A percentile compares a stretch with the other conserved stretches of the same genome.
These are phyloP conservation scores for Rhizomucor pusillus DNA, from an alignment of 371 early-diverging fungal species.

Conservation along the genomic window DNA sequence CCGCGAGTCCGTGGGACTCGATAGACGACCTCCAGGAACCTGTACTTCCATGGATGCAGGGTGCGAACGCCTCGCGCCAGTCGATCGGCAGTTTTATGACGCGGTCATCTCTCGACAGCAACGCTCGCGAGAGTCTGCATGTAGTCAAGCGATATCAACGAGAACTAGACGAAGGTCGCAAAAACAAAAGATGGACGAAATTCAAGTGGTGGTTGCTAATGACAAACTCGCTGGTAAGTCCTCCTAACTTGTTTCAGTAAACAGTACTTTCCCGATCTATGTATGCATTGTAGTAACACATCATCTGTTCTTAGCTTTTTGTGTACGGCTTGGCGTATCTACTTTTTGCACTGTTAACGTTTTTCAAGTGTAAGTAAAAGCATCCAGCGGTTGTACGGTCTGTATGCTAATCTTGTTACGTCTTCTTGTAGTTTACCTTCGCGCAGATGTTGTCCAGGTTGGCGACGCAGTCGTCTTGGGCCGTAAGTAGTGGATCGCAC, in stretches of 20 bases:
- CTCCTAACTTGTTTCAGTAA: too few species aligned
- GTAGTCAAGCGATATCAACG: not conserved
- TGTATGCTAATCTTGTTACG: too few species aligned
- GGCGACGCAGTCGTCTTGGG: constrained; percentile 40
- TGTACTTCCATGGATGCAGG: not conserved
- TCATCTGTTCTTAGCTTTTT: constrained; percentile 31
- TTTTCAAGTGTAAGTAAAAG: constrained; percentile 46
- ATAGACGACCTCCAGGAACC: not conserved
- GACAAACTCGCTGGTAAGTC: not conserved
- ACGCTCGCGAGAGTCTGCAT: not conserved
- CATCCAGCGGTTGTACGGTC: not conserved
- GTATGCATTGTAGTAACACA: too few species aligned
- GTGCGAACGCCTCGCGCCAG: too few species aligned
- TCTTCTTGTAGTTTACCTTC: constrained; percentile 39
- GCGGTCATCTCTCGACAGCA: not conserved
- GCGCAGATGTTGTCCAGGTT: constrained; percentile 45
- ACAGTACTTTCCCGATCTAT: not conserved
- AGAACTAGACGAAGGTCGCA: not conserved
- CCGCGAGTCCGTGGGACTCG: not conserved
- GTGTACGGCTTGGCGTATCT: constrained; percentile 36
- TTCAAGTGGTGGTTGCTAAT: not conserved
- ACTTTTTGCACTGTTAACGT: constrained; percentile 32
- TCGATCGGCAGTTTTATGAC: not conserved
- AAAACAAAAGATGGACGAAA: constrained; percentile 1
- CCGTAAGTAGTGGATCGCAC: constrained; percentile 25